Conservation (phyloP, 345 rosid species). For the Murraya paniculata region DNA sequence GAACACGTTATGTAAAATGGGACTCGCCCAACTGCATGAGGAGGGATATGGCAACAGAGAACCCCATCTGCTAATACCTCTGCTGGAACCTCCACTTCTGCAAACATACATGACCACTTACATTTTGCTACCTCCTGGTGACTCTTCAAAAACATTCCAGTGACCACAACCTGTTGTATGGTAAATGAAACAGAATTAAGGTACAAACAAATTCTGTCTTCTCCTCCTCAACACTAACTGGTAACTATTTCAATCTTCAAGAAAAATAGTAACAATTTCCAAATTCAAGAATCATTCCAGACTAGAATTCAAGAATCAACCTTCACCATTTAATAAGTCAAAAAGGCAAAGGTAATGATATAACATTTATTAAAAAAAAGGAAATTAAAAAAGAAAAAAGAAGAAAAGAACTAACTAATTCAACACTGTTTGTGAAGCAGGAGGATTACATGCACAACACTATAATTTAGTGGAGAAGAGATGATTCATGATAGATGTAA, state of each 20-base stretch:
- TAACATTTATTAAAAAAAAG: too few species aligned
- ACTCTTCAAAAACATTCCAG: conserved; percentile 65
- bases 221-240: too few species aligned
- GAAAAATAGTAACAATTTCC: neutral
- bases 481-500: neutral
- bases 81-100: conserved; percentile 93
- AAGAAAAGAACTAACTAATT: too few species aligned
- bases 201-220: neutral
- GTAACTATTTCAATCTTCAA: neutral
- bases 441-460: too few species aligned
- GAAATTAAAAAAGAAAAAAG: neutral
- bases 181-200: conserved; percentile 11
- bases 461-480: neutral
- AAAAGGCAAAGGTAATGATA: neutral
- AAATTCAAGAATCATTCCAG: neutral
- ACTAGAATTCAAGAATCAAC: neutral
- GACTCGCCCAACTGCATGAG: conserved; percentile 62
- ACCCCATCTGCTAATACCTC: conserved; percentile 67
- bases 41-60: conserved; percentile 73
- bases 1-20: conserved; percentile 93
- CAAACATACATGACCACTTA: conserved; percentile 97
- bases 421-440: neutral
- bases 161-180: conserved; percentile 58
- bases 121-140: conserved; percentile 51
- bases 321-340: neutral